Conservation (phyloP, 257 asterid species). For the Jacaranda mimosifolia region DNA sequence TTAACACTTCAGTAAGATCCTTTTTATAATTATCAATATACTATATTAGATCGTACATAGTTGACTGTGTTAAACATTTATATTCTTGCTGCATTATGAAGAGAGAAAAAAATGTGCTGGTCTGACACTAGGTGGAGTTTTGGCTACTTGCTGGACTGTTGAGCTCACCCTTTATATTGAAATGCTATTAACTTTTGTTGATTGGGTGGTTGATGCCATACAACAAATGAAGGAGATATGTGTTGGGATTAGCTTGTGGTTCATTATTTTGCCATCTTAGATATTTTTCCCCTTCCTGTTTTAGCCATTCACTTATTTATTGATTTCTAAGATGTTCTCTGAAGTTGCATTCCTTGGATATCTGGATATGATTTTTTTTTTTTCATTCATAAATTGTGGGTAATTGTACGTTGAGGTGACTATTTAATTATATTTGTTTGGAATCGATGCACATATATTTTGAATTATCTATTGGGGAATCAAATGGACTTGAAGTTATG, state of each 20-base stretch:
- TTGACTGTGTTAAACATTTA: background rate
- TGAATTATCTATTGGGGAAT: background rate
- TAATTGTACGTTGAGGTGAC: background rate
- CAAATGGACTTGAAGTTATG: background rate
- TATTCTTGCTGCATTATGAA: background rate
- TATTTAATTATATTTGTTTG: background rate
- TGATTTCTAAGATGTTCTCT: background rate
- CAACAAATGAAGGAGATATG: background rate
- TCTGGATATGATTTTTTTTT: background rate
- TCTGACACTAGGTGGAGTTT: too few relatives aligned
- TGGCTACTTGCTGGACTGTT: too few relatives aligned
- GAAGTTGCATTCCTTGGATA: background rate
- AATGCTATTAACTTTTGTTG: background rate
- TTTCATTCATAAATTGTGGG: too few relatives aligned
- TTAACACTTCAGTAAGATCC: background rate
- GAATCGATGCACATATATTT: background rate
- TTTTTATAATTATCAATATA: background rate
- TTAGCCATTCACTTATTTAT: background rate
- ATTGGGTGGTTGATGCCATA: background rate
- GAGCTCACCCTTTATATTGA: background rate
- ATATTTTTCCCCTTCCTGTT: background rate
- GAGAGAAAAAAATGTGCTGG: background rate
- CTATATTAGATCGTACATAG: background rate
- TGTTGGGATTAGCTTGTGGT: too few relatives aligned
- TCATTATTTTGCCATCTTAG: too few relatives aligned